Evolutionary conservation across 2,329 filamentous ascomycete genomes (phyloP), one percentile per base, ranked within the genome.

Genomic region (Eurotiales sp.): DNA sequence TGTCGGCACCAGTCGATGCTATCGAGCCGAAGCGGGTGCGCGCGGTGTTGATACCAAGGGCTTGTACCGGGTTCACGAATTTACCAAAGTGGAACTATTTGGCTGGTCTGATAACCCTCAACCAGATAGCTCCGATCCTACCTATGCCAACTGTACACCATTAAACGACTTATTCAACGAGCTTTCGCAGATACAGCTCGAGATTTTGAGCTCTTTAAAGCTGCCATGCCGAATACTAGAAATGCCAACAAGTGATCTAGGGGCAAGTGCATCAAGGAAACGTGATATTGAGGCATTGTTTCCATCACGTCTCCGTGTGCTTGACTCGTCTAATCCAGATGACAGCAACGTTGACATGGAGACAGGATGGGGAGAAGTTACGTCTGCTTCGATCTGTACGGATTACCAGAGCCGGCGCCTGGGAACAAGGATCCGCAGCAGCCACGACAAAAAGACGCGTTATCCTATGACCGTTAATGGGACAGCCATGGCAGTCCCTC

Each of bases 31-130:
- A 73, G 93, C 93, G 0, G 93, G 93, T 27, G 88, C 90, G 1
- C 80, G 92, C 34, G 93, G 93, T 25, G 85, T 87, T 21, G 89
- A 93, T 60, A 96, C 91, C 1, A 96, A 96, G 72, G 93, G 93
- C 4, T 75, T 99, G 1, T 99, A 97, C 72, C 86, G 93, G 23
- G 93, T 99, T 3, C 93, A 99, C 71, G 93, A 99, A 71, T 99
- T 99, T 72, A 96, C 90, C 23, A 99, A 99, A 69, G 92, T 99
- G 0, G 93, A 99, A 71, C 85, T 99, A 77, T 97, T 99, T 66
- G 90, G 87, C 0, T 99, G 93, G 93, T 87, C 89, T 4, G 61
- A 78, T 25, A 66, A 61, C 30, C 83, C 88, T 48, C 52, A 61
- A 2, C 64, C 55, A 14, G 52, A 60, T 22, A 42, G 45, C 32